Evolutionary conservation across 371 early-diverging fungal genomes (phyloP).

Genomic region (Actinomortierella wolfii): DNA sequence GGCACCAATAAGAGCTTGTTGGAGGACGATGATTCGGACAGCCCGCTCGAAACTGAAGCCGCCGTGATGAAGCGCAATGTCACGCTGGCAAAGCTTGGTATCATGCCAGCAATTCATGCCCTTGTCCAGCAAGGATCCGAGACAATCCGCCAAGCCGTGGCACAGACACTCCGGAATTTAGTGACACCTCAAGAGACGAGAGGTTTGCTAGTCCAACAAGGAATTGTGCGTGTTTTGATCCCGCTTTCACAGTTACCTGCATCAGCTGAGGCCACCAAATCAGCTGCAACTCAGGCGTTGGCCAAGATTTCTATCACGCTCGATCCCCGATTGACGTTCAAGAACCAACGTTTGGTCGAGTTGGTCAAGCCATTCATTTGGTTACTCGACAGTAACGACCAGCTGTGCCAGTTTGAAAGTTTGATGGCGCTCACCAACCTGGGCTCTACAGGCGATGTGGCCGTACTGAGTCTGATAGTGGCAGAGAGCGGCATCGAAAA

Average conservation of each 20-base stretch:
- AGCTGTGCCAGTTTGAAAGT: conserved; percentile 86
- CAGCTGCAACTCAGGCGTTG: conserved; percentile 78
- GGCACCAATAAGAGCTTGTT: conserved; percentile 39
- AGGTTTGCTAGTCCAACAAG: conserved; percentile 84
- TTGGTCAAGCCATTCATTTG: conserved; percentile 66
- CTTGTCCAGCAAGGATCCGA: conserved; percentile 61
- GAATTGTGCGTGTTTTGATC: conserved; percentile 71
- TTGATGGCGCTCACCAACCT: conserved; percentile 94
- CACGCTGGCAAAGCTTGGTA: conserved; percentile 60
- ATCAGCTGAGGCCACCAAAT: conserved; percentile 23
- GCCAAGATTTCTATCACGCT: conserved; percentile 91
- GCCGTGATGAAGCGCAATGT: conserved; percentile 66
- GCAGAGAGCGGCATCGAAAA: conserved; percentile 64
- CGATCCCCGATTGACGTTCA: conserved; percentile 87
- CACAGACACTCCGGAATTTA: conserved; percentile 70
- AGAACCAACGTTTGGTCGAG: conserved; percentile 62
- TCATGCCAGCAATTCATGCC: conserved; percentile 57
- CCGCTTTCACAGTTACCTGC: conserved; percentile 17
- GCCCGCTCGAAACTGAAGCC: conserved; percentile 60
- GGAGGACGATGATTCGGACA: conserved; percentile 41
- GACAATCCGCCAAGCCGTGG: conserved; percentile 63
- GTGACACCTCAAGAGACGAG: conserved; percentile 74
- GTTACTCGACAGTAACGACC: conserved; percentile 58
- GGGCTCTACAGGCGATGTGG: conserved; percentile 63
- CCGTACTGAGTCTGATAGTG: conserved; percentile 52